phyloP scores from a whole-genome alignment of 495 filamentous ascomycete genomes.

The Penicillium cinerascens region DNA sequence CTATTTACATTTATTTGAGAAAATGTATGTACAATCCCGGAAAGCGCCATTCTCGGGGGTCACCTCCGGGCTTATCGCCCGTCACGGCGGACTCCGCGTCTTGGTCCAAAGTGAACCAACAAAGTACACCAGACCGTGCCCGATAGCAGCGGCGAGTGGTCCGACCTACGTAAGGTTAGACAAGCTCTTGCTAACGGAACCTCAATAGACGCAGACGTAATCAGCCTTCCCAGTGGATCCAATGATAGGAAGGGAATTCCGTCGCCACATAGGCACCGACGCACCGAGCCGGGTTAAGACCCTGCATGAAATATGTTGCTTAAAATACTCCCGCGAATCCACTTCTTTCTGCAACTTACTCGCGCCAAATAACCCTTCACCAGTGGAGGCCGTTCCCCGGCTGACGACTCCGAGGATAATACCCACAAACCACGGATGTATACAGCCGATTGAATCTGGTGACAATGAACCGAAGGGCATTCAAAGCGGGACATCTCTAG shows the following conservation, averaged over 20 bases:
- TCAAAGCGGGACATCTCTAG: background rate
- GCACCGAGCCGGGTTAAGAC: conserved; percentile 35
- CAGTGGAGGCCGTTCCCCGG: conserved; percentile 43
- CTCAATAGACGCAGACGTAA: background rate
- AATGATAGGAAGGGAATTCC: conserved; percentile 31
- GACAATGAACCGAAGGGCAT: background rate
- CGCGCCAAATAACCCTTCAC: conserved; percentile 43
- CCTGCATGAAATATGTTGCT: conserved; percentile 16
- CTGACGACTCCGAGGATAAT: conserved; percentile 43
- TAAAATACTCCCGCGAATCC: background rate
- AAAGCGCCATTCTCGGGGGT: conserved; percentile 1
- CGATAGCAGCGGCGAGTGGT: conserved; percentile 24
- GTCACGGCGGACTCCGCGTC: conserved; percentile 18
- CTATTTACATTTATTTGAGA: too few species aligned
- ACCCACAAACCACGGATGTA: conserved; percentile 53
- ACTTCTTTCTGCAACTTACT: conserved; percentile 19
- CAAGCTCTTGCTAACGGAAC: conserved; percentile 2
- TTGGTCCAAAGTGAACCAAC: conserved; percentile 29
- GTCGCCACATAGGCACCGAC: conserved; percentile 32
- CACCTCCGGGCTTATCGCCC: conserved; percentile 9
- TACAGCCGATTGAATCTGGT: background rate
- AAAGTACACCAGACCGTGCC: conserved; percentile 29
- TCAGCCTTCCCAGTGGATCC: conserved; percentile 32
- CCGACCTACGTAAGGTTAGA: conserved; percentile 23
- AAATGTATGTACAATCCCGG: too few species aligned